Evolutionary conservation across 306 rosid genomes (phyloP).

Genomic region (Pterocarpus macrocarpus): DNA sequence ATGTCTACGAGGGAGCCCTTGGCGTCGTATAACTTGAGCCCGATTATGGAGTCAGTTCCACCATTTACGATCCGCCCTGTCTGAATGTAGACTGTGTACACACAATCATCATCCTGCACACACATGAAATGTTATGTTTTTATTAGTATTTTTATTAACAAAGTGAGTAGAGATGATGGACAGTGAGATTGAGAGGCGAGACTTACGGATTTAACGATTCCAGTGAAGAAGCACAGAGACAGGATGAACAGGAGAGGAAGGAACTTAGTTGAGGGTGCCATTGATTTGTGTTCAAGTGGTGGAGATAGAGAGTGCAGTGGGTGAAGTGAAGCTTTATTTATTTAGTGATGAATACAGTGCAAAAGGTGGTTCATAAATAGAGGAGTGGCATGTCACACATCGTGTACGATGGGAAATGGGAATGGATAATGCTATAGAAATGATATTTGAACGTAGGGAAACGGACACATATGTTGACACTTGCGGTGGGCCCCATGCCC

Average conservation of each 20-base stretch:
- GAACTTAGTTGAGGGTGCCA: constrained; percentile 42
- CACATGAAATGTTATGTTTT: too few species aligned
- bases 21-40: constrained; percentile 50
- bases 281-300: neutral
- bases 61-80: constrained; percentile 75
- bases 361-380: constrained; percentile 11
- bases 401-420: neutral
- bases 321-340: neutral
- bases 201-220: constrained; percentile 50
- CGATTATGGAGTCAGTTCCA: constrained; percentile 71
- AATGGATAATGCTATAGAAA: too few species aligned
- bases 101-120: constrained; percentile 73
- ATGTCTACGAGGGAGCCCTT: constrained; percentile 56
- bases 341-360: too few species aligned
- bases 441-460: too few species aligned
- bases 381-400: neutral
- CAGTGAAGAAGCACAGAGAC: constrained; percentile 41
- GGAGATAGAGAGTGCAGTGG: neutral
- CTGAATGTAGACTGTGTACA: constrained; percentile 62
- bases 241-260: constrained; percentile 44
- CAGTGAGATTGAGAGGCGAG: neutral
- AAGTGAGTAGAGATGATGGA: neutral
- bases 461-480: too few species aligned
- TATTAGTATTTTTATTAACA: too few species aligned
- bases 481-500: too few species aligned